phyloP scores from a whole-genome alignment of 2,329 filamentous ascomycete species.

The Hypomyces perniciosus region DNA sequence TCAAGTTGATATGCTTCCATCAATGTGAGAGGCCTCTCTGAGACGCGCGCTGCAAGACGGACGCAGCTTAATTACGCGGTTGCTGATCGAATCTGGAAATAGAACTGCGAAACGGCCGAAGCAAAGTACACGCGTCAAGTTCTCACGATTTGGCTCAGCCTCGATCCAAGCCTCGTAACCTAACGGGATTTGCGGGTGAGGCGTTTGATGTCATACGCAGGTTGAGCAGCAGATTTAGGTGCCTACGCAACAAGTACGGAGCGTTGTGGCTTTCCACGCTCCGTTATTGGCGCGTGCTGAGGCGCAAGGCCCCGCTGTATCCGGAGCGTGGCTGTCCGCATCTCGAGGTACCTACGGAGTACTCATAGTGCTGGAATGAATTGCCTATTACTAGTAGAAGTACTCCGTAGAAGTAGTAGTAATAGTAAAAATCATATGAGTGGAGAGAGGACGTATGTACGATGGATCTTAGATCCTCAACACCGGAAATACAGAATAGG shows the following conservation, averaged over 20 bases:
- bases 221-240: not conserved
- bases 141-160: slow-evolving; percentile 17
- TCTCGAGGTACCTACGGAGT: not conserved
- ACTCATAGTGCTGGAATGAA: too few relatives aligned
- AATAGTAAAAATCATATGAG: too few relatives aligned
- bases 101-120: slow-evolving; percentile 1
- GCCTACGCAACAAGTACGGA: slow-evolving; percentile 2
- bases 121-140: slow-evolving; percentile 6
- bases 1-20: slow-evolving; percentile 3
- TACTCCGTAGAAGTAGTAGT: too few relatives aligned
- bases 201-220: slow-evolving; percentile 11
- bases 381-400: too few relatives aligned
- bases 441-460: too few relatives aligned
- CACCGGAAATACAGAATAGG: too few relatives aligned
- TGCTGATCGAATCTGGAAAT: not conserved
- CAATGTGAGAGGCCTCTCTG: not conserved
- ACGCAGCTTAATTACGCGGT: not conserved
- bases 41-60: not conserved
- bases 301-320: slow-evolving; percentile 1
- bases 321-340: not conserved
- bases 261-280: slow-evolving; percentile 1
- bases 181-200: slow-evolving; percentile 3
- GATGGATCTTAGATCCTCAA: too few relatives aligned
- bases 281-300: not conserved
- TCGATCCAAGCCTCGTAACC: slow-evolving; percentile 16